Base-by-base conservation (phyloP, 2,329 filamentous ascomycete genomes). In the Microsporum ferrugineum region DNA sequence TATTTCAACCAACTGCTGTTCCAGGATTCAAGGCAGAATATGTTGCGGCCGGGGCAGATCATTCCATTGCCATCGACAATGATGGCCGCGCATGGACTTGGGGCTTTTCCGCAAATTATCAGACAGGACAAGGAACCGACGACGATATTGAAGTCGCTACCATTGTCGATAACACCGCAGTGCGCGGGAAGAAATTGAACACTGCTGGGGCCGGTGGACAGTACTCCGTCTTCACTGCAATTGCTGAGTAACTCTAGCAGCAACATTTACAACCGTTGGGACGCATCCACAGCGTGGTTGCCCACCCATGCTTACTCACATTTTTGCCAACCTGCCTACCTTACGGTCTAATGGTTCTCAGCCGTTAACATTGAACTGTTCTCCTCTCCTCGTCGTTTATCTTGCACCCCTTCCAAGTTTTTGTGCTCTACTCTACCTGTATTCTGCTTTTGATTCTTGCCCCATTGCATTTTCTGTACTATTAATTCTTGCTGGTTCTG, bases 161-260 rank as follows among this genome's bases (percentile, higher is more conserved):
- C 0, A 69, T 86, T 57, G 88, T 96, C 61, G 88, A 95, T 69
- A 96, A 96, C 77, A 88, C 86, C 10, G 91, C 90, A 47, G 83
- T 94, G 33, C 82, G 85, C 34, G 88, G 84, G 47, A 86, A 87
- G 75, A 84, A 86, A 72, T 80, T 96, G 49, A 80, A 85, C 38
- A 89, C 82, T 75, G 88, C 88, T n/a, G 89, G 88, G 49, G 87
- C 87, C n/a, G 91, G 92, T 65, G 91, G 91, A 3, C 91, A 96
- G 71, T 96, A 75, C 67, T 77, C 75, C 8, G 71, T 77, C 12
- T 70, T 77, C 58, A 64, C 61, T 12, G 53, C 29, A 2, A 39
- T 31, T n/a, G 43, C 38, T 4, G 39, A 59, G 8, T 55, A 55
- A 36, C 14, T 14, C 49, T n/a, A 29, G 31, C 2, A 36, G 31